Base-by-base conservation (phyloP, 2,329 filamentous ascomycete genomes). In the Paraphaeosphaeria minitans region DNA sequence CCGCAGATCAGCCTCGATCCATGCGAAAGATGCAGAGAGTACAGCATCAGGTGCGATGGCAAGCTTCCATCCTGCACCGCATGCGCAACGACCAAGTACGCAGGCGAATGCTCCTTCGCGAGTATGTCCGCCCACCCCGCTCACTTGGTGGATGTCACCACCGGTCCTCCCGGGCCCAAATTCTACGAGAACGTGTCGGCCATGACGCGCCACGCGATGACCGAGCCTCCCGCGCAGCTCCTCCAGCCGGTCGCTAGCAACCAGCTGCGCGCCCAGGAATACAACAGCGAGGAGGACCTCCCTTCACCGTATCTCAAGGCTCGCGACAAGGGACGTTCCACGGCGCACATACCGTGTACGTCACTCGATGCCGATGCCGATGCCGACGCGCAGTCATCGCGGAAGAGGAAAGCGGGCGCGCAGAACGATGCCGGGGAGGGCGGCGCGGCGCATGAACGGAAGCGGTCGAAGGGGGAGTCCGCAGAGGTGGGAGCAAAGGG, bases 21-120 rank as follows among this genome's bases (percentile, higher is more conserved):
- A 10, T 49, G 53, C 22, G 45, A 49, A 16, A 29, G 45, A 16
- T 49, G 53, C 46, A 42, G 46, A 9, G 45, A 45, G 31, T 35
- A 55, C 51, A 97, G 97, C 81, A 92, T 97, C 72, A 97, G 94
- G 87, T 97, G 93, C 71, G 93, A 97, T 79, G 93, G 93, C 60
- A 97, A 96, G 77, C 81, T 97, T 19, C 93, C 93, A 10, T 91
- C 92, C 3, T 97, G 93, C 72, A 94, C 92, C 12, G 93, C 93
- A n/a, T 97, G 93, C 72, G 92, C 96, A 77, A 92, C 91, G 77
- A 90, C 91, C 13, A 91, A 92, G 27, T 88, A 91, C 60, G 87
- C 90, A 58, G 87, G 83, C 62, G 92, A 93, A 72, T 97, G 93
- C 75, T 95, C 35, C 12, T 48, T 41, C 10, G 24, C 33, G 19